Percentiles rank a stretch among this genome's conserved stretches.
These are phyloP conservation scores for Pinus taeda DNA, from an alignment of 75 land plant species.

Conservation along the genomic window DNA sequence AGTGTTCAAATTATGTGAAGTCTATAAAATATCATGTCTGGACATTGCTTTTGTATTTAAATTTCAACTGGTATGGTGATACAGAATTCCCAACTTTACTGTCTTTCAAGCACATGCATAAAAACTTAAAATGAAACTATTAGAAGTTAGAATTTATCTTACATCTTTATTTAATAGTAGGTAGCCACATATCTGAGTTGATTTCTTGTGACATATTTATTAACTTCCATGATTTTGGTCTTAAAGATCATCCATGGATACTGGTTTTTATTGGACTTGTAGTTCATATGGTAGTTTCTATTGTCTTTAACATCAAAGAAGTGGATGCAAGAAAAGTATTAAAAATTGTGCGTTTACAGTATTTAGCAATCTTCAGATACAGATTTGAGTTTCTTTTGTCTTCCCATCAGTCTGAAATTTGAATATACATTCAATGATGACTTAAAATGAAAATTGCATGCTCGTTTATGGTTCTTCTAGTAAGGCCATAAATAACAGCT, in stretches of 20 bases:
- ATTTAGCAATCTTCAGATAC: neutral
- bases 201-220: neutral
- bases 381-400: neutral
- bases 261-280: neutral
- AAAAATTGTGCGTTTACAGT: neutral
- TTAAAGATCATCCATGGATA: neutral
- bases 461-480: neutral
- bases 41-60: neutral
- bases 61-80: neutral
- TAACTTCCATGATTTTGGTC: neutral
- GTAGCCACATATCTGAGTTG: neutral
- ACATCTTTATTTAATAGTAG: neutral
- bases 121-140: neutral
- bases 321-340: neutral
- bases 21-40: neutral
- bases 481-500: too few species aligned
- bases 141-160: neutral
- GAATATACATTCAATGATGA: neutral
- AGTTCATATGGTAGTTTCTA: neutral
- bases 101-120: neutral
- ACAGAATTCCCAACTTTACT: neutral
- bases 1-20: neutral
- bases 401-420: neutral
- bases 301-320: neutral
- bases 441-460: neutral